Evolutionary conservation across 176 grass and related monocot genomes (phyloP).

Genomic region (Carex parvula): DNA sequence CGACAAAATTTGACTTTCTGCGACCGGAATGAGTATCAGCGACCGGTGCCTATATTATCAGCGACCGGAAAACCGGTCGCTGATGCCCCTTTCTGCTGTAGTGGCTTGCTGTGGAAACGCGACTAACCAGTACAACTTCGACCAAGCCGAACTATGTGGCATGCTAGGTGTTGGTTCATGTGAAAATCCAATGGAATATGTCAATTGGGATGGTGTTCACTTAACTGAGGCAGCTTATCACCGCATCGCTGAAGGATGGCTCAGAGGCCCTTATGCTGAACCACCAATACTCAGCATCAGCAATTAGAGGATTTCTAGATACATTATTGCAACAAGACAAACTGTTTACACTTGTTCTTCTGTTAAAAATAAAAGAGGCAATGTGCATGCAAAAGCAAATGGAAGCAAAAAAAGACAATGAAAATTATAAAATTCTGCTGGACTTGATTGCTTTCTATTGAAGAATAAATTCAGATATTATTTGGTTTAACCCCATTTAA

Average conservation of each 20-base stretch:
- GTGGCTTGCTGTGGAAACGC: slow-evolving; percentile 8
- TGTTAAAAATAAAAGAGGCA: not conserved
- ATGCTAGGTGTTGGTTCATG: slow-evolving; percentile 7
- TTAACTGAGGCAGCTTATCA: slow-evolving; percentile 15
- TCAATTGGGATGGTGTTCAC: slow-evolving; percentile 21
- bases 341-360: not conserved
- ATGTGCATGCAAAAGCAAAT: not conserved
- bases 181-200: not conserved
- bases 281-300: not conserved
- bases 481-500: not conserved
- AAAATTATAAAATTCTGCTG: not conserved
- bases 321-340: not conserved
- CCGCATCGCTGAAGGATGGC: slow-evolving; percentile 2
- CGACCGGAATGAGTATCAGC: too few relatives aligned
- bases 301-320: not conserved
- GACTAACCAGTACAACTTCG: not conserved
- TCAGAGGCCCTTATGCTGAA: slow-evolving; percentile 13
- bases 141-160: not conserved
- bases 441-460: not conserved
- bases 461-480: not conserved
- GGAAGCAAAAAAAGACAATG: not conserved
- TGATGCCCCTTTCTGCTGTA: too few relatives aligned
- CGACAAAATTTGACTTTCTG: too few relatives aligned
- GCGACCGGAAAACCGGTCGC: too few relatives aligned
- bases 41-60: too few relatives aligned